phyloP scores from a whole-genome alignment of 1,284 basidiomycete genomes.

The Fomes fomentarius region DNA sequence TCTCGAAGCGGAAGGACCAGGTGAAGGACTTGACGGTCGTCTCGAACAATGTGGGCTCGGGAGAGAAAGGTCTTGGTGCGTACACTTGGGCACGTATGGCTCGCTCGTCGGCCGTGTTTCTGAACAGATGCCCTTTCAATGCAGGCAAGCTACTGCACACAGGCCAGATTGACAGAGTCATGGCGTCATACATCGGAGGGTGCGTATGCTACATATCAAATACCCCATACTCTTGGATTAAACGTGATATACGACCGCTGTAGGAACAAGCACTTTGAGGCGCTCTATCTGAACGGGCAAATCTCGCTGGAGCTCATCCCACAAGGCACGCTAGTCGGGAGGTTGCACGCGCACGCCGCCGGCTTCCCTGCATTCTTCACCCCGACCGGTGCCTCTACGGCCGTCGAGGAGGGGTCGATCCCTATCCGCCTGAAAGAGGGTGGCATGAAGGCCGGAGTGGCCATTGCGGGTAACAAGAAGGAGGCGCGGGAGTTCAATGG shows the following conservation, averaged over 20 bases:
- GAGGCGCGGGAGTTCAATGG: constrained; percentile 84
- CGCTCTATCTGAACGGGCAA: constrained; percentile 79
- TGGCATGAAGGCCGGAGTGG: constrained; percentile 65
- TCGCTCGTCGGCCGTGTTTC: background rate
- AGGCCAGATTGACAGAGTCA: constrained; percentile 82
- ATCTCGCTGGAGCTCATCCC: constrained; percentile 89
- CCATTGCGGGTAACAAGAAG: constrained; percentile 75
- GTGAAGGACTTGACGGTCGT: constrained; percentile 80
- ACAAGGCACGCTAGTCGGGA: constrained; percentile 91
- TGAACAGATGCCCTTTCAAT: background rate
- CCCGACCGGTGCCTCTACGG: constrained; percentile 91
- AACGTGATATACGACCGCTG: background rate
- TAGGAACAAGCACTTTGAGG: constrained; percentile 81
- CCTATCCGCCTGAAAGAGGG: constrained; percentile 76
- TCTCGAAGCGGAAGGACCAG: constrained; percentile 68
- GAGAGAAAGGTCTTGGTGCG: constrained; percentile 79
- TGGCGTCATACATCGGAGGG: constrained; percentile 90
- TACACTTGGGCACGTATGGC: constrained; percentile 16
- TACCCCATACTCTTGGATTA: background rate
- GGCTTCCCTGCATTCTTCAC: constrained; percentile 98
- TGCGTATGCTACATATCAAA: constrained; percentile 35
- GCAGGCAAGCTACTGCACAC: constrained; percentile 78
- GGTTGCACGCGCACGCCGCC: constrained; percentile 89
- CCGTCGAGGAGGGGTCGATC: constrained; percentile 78
- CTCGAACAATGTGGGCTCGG: constrained; percentile 89